Conservation (phyloP, 352 stramenopile genomes). For the Phytopythium ostracodes region DNA sequence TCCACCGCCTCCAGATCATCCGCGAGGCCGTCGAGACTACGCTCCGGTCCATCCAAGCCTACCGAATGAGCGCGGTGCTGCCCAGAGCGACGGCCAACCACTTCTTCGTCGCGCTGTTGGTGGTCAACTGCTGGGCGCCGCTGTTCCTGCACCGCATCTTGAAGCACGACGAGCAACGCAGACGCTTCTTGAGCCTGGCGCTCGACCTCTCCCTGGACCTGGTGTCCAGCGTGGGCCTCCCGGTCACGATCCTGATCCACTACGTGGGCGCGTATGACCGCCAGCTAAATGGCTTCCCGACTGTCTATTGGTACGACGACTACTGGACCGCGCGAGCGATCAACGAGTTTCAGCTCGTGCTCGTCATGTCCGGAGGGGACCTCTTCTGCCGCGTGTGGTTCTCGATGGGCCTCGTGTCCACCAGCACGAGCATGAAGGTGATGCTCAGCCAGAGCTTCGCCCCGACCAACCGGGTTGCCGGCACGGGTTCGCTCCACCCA, state of each 20-base stretch:
- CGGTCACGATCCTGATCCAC: constrained; percentile 9
- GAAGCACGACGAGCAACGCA: constrained; percentile 6
- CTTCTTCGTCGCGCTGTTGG: constrained; percentile 24
- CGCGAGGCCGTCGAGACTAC: constrained; percentile 24
- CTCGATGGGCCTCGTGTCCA: constrained; percentile 16
- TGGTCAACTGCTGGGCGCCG: constrained; percentile 27
- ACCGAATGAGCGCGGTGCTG: constrained; percentile 26
- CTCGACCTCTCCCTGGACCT: constrained; percentile 20
- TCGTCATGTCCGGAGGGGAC: constrained; percentile 22
- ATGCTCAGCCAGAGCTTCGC: constrained; percentile 10
- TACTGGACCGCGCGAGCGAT: constrained; percentile 17
- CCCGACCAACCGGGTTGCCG: constrained; percentile 1
- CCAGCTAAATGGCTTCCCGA: constrained; percentile 11
- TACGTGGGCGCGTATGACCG: constrained; percentile 15
- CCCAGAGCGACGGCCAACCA: constrained; percentile 24
- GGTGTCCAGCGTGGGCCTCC: constrained; percentile 14
- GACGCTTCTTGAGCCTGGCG: constrained; percentile 17
- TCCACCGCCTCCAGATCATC: constrained; percentile 24
- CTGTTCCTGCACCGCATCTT: constrained; percentile 7
- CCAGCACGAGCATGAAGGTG: constrained; percentile 19
- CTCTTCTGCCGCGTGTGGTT: constrained; percentile 17
- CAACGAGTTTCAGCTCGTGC: constrained; percentile 22
- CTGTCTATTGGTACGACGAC: constrained; percentile 20
- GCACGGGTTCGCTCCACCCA: no score
- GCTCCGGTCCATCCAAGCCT: constrained; percentile 24